phyloP scores from a whole-genome alignment of 352 stramenopile species.

The Globisporangium takayamanum region DNA sequence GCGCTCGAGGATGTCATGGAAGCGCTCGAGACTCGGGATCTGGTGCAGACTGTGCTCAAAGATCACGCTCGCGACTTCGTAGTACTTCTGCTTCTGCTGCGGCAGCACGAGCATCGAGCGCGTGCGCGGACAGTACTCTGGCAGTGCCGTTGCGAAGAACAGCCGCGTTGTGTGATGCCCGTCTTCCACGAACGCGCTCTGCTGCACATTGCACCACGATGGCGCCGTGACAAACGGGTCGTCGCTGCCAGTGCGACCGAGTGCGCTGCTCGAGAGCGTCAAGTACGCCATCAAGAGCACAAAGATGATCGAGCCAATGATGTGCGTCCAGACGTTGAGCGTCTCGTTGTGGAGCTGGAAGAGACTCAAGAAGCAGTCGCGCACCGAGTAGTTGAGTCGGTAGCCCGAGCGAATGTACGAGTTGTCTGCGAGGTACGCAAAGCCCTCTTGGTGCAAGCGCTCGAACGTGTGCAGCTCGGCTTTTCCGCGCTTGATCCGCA shows the following conservation, averaged over 20 bases:
- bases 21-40: constrained; percentile 73
- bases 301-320: constrained; percentile 83
- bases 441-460: constrained; percentile 68
- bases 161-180: constrained; percentile 50
- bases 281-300: constrained; percentile 72
- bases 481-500: constrained; percentile 2
- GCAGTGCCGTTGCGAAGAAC: constrained; percentile 31
- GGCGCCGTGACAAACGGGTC: constrained; percentile 12
- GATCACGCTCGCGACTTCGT: constrained; percentile 71
- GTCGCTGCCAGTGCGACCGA: constrained; percentile 15
- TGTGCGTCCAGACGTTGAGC: constrained; percentile 86
- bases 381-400: constrained; percentile 74
- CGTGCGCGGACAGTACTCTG: constrained; percentile 34
- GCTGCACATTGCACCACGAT: constrained; percentile 25
- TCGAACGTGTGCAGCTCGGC: constrained; percentile 64
- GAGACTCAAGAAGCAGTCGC: constrained; percentile 71
- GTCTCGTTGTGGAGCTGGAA: constrained; percentile 89
- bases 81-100: constrained; percentile 34
- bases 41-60: constrained; percentile 83
- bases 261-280: constrained; percentile 42
- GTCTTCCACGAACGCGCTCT: constrained; percentile 28
- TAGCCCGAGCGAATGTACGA: constrained; percentile 86
- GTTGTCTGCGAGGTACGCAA: constrained; percentile 79
- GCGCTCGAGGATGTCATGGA: constrained; percentile 65
- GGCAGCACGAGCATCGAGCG: constrained; percentile 18